Evolutionary conservation across 1,139 yeast genomes (phyloP).

Genomic region (Pneumocystis wakefieldiae): DNA sequence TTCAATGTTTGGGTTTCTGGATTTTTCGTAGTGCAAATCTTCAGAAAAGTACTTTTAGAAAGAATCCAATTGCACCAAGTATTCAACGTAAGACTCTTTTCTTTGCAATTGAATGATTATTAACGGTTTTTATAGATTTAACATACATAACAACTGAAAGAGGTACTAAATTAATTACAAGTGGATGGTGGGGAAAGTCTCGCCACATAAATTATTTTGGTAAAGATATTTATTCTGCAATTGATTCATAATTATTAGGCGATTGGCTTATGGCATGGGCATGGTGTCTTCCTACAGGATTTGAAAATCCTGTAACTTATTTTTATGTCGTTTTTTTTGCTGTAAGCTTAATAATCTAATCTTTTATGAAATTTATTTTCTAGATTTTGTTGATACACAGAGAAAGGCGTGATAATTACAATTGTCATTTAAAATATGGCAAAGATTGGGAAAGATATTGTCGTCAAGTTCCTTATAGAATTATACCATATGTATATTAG

Average conservation of each 20-base stretch:
- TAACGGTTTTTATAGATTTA: conserved; percentile 25
- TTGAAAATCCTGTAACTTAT: conserved; percentile 67
- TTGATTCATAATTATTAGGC: conserved; percentile 22
- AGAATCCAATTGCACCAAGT: conserved; percentile 43
- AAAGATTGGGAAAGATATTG: conserved; percentile 74
- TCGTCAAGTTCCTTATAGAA: conserved; percentile 67
- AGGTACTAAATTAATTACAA: conserved; percentile 66
- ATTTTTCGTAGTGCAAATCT: conserved; percentile 73
- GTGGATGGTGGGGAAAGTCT: conserved; percentile 93
- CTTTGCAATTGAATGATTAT: background rate
- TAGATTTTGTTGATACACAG: conserved; percentile 55
- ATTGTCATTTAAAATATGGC: conserved; percentile 77
- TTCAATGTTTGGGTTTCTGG: conserved; percentile 51
- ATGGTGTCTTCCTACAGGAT: conserved; percentile 87
- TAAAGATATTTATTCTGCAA: background rate
- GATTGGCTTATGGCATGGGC: conserved; percentile 88
- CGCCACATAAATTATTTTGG: conserved; percentile 87
- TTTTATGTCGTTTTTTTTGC: conserved; percentile 78
- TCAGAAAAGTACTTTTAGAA: conserved; percentile 72
- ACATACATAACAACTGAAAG: conserved; percentile 46
- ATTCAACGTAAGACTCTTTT: conserved; percentile 24
- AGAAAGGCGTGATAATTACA: conserved; percentile 80
- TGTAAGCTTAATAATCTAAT: conserved; percentile 18
- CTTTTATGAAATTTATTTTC: background rate
- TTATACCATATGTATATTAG: conserved; percentile 73